Base-by-base conservation (phyloP, 139 green algal genomes). In the Micractinium conductrix region DNA sequence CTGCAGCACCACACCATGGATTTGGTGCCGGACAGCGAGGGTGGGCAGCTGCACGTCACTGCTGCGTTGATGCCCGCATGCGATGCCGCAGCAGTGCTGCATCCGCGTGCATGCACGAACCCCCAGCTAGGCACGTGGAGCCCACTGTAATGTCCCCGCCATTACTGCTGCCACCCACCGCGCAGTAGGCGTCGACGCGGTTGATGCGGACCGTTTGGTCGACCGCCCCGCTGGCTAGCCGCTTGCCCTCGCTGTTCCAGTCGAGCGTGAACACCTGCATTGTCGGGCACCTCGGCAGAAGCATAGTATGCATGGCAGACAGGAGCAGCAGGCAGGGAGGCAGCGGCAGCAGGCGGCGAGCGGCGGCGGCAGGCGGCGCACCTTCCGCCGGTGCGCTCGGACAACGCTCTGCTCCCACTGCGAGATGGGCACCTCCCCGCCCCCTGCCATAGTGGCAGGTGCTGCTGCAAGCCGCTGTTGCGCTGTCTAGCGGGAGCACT, bases 161-260 rank as follows among this genome's bases (percentile, higher is more conserved):
- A n/a, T n/a, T n/a, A n/a, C n/a, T n/a, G n/a, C n/a, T n/a, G 60
- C 0, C n/a, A 72, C 71, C 4, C 44, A 86, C 82, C 5, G 21
- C 55, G 45, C 82, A 83, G 48, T 86, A 42, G 38, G 78, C 80
- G 50, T 85, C 80, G 0, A 85, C 68, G 1, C 80, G 37, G 8
- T 67, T 85, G 60, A 85, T 62, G 60, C 80, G 79, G 17, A 89
- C 85, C 0, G 63, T 81, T 38, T 87, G 79, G 44, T 90, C 87
- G 8, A 83, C 60, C 6, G 87, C 88, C 26, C 87, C 87, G 63
- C 78, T 86, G n/a, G 87, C 87, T 28, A 90, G 58, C 50, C 67
- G 50, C 38, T 73, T 83, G 44, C 83, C 87, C 42, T 87, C 78
- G 4, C 22, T 48, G 37, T 86, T 90, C 83, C 86, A 90, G 2